Evolutionary conservation across 2,329 filamentous ascomycete genomes (phyloP), one percentile per base, ranked within the genome.

Genomic region (Neopestalotiopsis clavispora): DNA sequence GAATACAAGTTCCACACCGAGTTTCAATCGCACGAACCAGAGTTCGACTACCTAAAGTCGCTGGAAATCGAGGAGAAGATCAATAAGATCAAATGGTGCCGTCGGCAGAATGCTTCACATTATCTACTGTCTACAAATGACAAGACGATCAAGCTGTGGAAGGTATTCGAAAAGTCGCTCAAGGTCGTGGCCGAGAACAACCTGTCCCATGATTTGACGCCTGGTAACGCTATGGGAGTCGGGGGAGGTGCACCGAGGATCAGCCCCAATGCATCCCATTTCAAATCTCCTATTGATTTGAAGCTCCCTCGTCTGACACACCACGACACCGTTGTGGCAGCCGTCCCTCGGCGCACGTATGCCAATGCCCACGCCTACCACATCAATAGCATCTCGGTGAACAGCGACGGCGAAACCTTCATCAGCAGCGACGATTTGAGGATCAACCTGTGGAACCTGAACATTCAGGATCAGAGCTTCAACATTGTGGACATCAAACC

Each of bases 51-150:
- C 81, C 90, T 99, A 74, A 99, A 99, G 84, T 99, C 96, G 42
- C 89, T 99, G 75, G 96, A 99, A 84, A 99, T 99, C 79, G 96
- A 99, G 87, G 96, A 99, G 84, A 99, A 99, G 86, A 99, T 99
- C 88, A 99, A 99, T 89, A 99, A 99, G 87, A 99, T 99, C 85
- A 99, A 98, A 83, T 99, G 96, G 96, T 99, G 96, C 82, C 91
- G 93, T 79, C 92, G 96, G 83, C 95, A 98, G 84, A 99, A 99
- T 86, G 93, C 95, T 71, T 98, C 96, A 68, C 96, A 99, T 84
- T 99, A 97, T 82, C 90, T 99, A 66, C 90, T 99, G 68, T 98
- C 96, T 58, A 99, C 96, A 76, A 99, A 99, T 80, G 96, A 99
- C 86, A 99, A 99, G 87, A 99, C 96, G 57, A 99, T 99, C 88